Percentiles rank a stretch among this genome's conserved stretches.
These are phyloP conservation scores for Aspergillus avenaceus DNA, from an alignment of 495 filamentous ascomycete species.

Conservation along the genomic window DNA sequence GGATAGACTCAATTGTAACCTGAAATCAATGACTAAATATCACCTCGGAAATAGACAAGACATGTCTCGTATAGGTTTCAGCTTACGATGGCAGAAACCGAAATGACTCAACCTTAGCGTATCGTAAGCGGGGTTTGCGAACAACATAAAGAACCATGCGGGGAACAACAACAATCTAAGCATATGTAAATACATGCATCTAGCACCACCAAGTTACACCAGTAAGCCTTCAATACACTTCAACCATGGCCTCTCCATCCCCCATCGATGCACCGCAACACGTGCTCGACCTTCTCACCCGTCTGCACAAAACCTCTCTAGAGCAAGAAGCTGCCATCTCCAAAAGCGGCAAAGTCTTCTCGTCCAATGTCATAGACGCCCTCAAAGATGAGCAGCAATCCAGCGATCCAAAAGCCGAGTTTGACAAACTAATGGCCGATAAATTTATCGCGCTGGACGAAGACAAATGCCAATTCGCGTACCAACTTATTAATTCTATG, in stretches of 20 bases:
- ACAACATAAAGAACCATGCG: too few relatives aligned
- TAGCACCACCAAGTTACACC: too few relatives aligned
- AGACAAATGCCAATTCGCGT: conserved; percentile 52
- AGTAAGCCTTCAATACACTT: too few relatives aligned
- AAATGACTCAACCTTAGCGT: too few relatives aligned
- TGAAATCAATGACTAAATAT: too few relatives aligned
- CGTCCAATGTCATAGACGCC: conserved; percentile 10
- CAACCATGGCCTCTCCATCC: conserved; percentile 10
- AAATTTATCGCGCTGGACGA: conserved; percentile 55
- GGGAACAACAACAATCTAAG: too few relatives aligned
- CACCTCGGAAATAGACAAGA: too few relatives aligned
- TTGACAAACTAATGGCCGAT: conserved; percentile 39
- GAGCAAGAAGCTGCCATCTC: conserved; percentile 24
- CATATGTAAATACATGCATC: too few relatives aligned
- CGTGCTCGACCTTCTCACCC: conserved; percentile 17
- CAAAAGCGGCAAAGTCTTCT: conserved; percentile 16
- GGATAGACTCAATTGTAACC: too few relatives aligned
- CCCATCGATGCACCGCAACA: conserved; percentile 19
- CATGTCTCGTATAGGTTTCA: too few relatives aligned
- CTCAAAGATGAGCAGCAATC: conserved; percentile 9
- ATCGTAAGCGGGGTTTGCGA: too few relatives aligned
- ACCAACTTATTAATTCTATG: conserved; percentile 41
- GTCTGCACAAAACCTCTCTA: conserved; percentile 20
- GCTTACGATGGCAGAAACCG: too few relatives aligned
- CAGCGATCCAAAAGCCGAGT: conserved; percentile 13